These are phyloP conservation scores for Xylariaceae sp. DNA, from an alignment of 2,329 filamentous ascomycete species.

Conservation along the genomic window DNA sequence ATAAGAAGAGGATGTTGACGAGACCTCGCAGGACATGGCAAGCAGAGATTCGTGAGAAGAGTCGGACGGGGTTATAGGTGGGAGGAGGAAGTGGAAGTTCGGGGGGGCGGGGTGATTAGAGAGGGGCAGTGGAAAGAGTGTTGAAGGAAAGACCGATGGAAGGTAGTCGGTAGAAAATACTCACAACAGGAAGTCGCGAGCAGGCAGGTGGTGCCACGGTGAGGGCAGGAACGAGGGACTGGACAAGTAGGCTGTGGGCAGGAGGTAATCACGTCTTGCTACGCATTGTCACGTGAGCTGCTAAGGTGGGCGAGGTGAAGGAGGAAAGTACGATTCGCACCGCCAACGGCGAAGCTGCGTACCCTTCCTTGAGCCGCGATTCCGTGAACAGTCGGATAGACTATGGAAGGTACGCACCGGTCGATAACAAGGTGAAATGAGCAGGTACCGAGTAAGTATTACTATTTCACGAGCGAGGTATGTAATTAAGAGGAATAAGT, in stretches of 20 bases:
- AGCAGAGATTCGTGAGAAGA: not conserved
- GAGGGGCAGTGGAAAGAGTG: not conserved
- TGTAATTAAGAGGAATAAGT: too few relatives aligned
- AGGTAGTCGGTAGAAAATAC: not conserved
- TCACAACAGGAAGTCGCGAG: not conserved
- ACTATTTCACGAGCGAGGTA: too few relatives aligned
- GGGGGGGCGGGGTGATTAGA: not conserved
- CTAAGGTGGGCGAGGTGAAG: not conserved
- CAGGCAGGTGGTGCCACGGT: not conserved
- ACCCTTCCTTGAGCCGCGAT: not conserved
- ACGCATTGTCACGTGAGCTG: too few relatives aligned
- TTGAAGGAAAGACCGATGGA: not conserved
- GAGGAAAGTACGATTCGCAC: not conserved
- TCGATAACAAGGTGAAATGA: not conserved
- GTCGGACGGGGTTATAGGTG: not conserved
- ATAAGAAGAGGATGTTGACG: not conserved
- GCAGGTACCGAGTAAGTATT: not conserved
- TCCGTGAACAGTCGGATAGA: not conserved
- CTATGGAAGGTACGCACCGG: not conserved
- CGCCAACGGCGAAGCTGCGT: not conserved
- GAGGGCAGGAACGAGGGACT: not conserved
- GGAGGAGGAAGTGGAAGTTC: not conserved
- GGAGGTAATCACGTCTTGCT: too few relatives aligned
- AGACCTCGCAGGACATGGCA: not conserved
- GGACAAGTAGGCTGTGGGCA: not conserved